phyloP scores from a whole-genome alignment of 140 eudicot species.

The Bidens hawaiensis region DNA sequence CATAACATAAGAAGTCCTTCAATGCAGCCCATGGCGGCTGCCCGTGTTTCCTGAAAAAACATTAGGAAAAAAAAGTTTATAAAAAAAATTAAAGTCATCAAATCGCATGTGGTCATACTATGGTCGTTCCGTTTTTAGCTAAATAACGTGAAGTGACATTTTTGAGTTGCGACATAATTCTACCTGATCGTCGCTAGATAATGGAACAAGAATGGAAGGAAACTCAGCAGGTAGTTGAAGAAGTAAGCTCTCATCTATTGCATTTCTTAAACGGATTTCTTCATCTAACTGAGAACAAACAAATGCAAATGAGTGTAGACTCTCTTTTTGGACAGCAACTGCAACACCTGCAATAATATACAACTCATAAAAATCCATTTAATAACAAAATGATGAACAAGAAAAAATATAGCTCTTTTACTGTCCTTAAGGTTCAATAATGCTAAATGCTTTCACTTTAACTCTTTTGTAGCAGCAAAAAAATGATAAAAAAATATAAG shows the following conservation, averaged over 20 bases:
- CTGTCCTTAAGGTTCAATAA: neutral
- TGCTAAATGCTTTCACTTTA: neutral
- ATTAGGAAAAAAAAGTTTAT: neutral
- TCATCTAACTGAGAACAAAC: conserved; percentile 60
- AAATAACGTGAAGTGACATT: neutral
- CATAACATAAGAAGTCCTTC: conserved; percentile 55
- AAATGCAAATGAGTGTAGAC: conserved; percentile 54
- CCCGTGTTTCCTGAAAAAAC: conserved; percentile 41
- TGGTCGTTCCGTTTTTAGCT: neutral
- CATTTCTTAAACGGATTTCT: conserved; percentile 20
- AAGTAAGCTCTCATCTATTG: conserved; percentile 48
- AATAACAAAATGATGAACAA: neutral
- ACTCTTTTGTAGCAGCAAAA: neutral
- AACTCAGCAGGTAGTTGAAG: conserved; percentile 56
- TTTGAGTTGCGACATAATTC: neutral
- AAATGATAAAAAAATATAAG: neutral
- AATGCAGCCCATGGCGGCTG: conserved; percentile 77
- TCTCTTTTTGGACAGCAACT: conserved; percentile 58
- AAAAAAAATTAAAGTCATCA: neutral
- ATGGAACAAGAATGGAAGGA: conserved; percentile 72
- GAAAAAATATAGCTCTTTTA: neutral
- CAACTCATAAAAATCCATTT: conserved; percentile 6
- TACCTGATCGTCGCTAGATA: conserved; percentile 70
- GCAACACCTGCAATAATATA: conserved; percentile 47
- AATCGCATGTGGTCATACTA: too few relatives aligned